Evolutionary conservation across 495 filamentous ascomycete genomes (phyloP), one percentile per base, ranked within the genome.

Genomic region (Chlorociboria aeruginascens): DNA sequence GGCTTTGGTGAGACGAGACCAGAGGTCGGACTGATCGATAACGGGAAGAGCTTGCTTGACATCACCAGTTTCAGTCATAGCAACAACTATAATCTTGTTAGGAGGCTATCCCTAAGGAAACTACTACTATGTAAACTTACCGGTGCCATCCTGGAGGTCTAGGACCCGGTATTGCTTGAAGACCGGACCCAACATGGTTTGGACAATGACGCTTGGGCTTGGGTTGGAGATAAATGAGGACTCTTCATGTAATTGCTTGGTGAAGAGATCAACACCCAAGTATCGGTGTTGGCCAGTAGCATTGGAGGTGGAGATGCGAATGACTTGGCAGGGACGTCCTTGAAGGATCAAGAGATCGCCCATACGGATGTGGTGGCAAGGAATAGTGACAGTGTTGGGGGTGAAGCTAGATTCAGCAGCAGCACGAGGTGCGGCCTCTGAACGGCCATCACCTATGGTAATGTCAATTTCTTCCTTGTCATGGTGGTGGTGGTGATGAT

Each of bases 101-200:
- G 70, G 70, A 66, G 1, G 6, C n/a, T 13, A 6, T 14, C 25
- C 1, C 2, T 13, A 31, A 16, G 35, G 30, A 30, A 33, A 30
- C 3, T 7, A 16, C 7, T 17, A 30, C 3, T 7, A 16, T 1
- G 3, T 9, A 10, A 11, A 54, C 55, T 53, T 58, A 55, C 58
- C 75, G 66, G 70, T 69, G 60, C 85, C 83, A 51, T 95, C 87
- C 68, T 87, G 86, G 71, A 98, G 82, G 72, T 98, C 92, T 34
- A 98, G 84, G 63, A 98, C 89, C 66, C 92, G 88, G 82, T 98
- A 98, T 75, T 95, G 94, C 85, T 97, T 97, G 88, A 95, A 97
- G 74, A 98, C 85, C 37, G 92, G 92, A 60, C 92, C 92, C 48
- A 95, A 86, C 86, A 98, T 96, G 72, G 90, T 97, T 82, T 98